phyloP scores from a whole-genome alignment of 768 basidiomycete genomes.

The Floccularia luteovirens region DNA sequence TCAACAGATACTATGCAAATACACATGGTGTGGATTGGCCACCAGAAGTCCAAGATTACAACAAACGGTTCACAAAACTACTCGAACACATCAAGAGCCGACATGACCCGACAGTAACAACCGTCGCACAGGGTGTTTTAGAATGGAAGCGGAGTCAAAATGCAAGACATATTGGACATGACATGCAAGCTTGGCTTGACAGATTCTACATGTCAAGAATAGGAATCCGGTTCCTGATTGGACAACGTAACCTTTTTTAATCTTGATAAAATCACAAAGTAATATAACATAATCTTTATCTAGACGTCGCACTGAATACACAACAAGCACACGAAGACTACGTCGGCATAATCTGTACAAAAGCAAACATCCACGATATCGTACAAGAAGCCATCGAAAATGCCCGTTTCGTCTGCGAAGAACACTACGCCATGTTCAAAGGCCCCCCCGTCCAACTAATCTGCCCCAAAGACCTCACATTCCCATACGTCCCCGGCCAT shows the following conservation, averaged over 20 bases:
- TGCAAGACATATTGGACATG: constrained; percentile 64
- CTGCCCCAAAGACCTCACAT: constrained; percentile 79
- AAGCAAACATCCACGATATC: constrained; percentile 95
- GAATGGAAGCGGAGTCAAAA: constrained; percentile 87
- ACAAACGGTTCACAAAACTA: constrained; percentile 80
- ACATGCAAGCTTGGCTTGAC: constrained; percentile 94
- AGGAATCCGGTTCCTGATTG: constrained; percentile 94
- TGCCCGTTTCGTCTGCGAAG: constrained; percentile 90
- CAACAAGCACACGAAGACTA: constrained; percentile 85
- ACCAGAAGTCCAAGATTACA: constrained; percentile 91
- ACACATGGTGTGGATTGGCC: constrained; percentile 70
- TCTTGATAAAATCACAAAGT: neutral
- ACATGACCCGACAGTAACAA: constrained; percentile 97
- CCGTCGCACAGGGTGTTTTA: constrained; percentile 91
- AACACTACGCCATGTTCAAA: constrained; percentile 93
- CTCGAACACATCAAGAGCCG: constrained; percentile 87
- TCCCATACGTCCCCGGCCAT: constrained; percentile 95
- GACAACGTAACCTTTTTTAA: constrained; percentile 64
- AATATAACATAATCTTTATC: constrained; percentile 4
- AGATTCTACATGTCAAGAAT: constrained; percentile 95
- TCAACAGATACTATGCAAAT: constrained; percentile 76
- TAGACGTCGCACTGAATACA: constrained; percentile 92
- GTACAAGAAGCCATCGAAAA: constrained; percentile 99
- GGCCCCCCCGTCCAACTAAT: constrained; percentile 95
- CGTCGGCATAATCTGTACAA: constrained; percentile 96